A percentile compares a stretch with the other conserved stretches of the same genome.
phyloP scores from a whole-genome alignment of 257 asterid species.

The Solanum etuberosum region DNA sequence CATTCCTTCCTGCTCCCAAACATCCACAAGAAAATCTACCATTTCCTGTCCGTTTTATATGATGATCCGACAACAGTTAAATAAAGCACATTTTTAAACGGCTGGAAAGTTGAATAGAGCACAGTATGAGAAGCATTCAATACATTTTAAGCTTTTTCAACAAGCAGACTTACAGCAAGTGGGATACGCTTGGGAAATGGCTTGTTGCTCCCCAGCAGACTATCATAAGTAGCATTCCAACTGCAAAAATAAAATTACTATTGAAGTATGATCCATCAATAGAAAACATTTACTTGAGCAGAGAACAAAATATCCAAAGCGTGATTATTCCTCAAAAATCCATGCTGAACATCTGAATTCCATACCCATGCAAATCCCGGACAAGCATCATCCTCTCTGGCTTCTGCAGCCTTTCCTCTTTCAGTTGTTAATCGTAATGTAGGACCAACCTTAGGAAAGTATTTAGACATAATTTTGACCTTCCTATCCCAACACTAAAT shows the following conservation, averaged over 20 bases:
- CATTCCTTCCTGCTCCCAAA: slow-evolving; percentile 83
- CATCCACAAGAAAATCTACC: slow-evolving; percentile 73
- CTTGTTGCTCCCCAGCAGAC: slow-evolving; percentile 72
- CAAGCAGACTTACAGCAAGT: slow-evolving; percentile 46
- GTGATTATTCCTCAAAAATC: not conserved
- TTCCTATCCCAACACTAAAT: not conserved
- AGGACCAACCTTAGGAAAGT: not conserved
- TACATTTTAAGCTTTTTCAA: not conserved
- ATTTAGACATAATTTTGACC: not conserved
- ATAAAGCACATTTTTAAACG: not conserved
- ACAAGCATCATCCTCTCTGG: not conserved
- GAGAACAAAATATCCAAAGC: not conserved
- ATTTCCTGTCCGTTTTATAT: slow-evolving; percentile 46
- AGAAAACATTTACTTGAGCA: slow-evolving; percentile 8
- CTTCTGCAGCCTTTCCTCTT: not conserved
- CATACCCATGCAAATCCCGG: not conserved
- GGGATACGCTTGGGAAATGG: slow-evolving; percentile 69
- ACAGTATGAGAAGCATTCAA: not conserved
- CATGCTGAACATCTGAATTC: not conserved
- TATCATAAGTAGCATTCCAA: slow-evolving; percentile 77
- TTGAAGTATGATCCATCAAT: slow-evolving; percentile 13
- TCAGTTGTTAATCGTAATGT: not conserved
- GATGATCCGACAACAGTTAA: not conserved
- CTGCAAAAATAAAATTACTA: slow-evolving; percentile 50
- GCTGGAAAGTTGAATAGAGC: not conserved